Evolutionary conservation across 257 asterid species (phyloP).

Genomic region (Scutellaria galericulata): DNA sequence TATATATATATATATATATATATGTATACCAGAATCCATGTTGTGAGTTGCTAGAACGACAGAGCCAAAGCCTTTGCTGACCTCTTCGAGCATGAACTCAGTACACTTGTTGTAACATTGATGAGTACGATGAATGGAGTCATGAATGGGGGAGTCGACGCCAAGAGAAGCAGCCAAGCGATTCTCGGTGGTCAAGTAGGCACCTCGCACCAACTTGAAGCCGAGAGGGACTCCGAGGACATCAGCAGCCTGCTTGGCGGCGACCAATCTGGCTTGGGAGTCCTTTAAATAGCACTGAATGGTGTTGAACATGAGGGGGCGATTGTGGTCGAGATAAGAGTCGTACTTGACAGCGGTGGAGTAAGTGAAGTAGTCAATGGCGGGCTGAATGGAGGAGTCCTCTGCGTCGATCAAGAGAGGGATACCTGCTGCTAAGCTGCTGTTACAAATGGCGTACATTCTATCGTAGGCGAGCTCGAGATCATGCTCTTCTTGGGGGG

Average conservation of each 20-base stretch:
- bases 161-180: constrained; percentile 48
- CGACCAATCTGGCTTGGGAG: constrained; percentile 58
- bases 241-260: constrained; percentile 63
- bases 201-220: constrained; percentile 84
- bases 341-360: constrained; percentile 50
- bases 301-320: constrained; percentile 72
- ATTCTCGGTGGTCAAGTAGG: constrained; percentile 69
- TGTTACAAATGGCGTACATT: constrained; percentile 49
- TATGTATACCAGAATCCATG: constrained; percentile 61
- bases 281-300: constrained; percentile 79
- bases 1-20: too few species aligned
- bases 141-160: constrained; percentile 64
- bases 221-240: constrained; percentile 62
- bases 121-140: constrained; percentile 58
- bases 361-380: constrained; percentile 79
- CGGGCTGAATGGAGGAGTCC: constrained; percentile 76
- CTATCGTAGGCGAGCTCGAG: constrained; percentile 55
- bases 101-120: constrained; percentile 64
- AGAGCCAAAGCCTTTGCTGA: constrained; percentile 64
- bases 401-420: constrained; percentile 88
- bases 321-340: constrained; percentile 34
- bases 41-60: constrained; percentile 92
- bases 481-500: constrained; percentile 61
- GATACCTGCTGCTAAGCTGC: constrained; percentile 40
- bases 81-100: constrained; percentile 58